Percentiles rank a stretch among this genome's conserved stretches.
These are phyloP conservation scores for Pulveroboletus sp. DNA, from an alignment of 768 basidiomycete species.

Conservation along the genomic window DNA sequence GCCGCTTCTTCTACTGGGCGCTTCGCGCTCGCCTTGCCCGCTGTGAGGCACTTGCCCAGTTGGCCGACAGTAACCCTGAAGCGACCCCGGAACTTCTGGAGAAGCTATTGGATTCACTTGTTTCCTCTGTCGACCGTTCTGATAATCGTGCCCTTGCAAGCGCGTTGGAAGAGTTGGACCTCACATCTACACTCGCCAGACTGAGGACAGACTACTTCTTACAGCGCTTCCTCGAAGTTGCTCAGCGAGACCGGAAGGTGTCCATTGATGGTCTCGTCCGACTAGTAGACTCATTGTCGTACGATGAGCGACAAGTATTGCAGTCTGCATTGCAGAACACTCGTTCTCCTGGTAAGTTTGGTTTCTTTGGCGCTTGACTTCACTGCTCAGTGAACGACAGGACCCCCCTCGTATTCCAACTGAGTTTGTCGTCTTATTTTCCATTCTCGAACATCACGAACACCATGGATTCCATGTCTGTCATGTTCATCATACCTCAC, in stretches of 20 bases:
- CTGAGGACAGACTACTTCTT: conserved; percentile 68
- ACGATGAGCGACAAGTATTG: conserved; percentile 65
- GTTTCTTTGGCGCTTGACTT: background rate
- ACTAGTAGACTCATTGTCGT: conserved; percentile 65
- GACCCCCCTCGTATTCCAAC: conserved; percentile 39
- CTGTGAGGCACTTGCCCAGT: conserved; percentile 54
- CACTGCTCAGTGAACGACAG: conserved; percentile 21
- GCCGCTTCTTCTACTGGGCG: conserved; percentile 92
- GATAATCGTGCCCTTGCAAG: conserved; percentile 57
- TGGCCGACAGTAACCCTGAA: conserved; percentile 70
- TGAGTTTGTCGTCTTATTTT: conserved; percentile 8
- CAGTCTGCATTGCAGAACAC: conserved; percentile 57
- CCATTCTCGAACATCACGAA: conserved; percentile 4
- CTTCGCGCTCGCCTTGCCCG: conserved; percentile 77
- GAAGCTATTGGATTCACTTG: conserved; percentile 57
- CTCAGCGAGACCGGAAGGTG: conserved; percentile 73
- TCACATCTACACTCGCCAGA: conserved; percentile 56
- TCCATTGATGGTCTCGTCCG: conserved; percentile 69
- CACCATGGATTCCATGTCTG: conserved; percentile 1
- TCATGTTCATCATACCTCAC: background rate
- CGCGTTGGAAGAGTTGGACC: conserved; percentile 66
- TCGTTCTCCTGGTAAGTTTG: conserved; percentile 53
- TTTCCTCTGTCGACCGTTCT: conserved; percentile 47
- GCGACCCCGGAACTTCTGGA: conserved; percentile 63
- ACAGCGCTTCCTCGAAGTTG: conserved; percentile 58